Percentiles rank a stretch among this genome's conserved stretches.
Conservation (phyloP, 306 rosid species). For the Rosa persica region DNA sequence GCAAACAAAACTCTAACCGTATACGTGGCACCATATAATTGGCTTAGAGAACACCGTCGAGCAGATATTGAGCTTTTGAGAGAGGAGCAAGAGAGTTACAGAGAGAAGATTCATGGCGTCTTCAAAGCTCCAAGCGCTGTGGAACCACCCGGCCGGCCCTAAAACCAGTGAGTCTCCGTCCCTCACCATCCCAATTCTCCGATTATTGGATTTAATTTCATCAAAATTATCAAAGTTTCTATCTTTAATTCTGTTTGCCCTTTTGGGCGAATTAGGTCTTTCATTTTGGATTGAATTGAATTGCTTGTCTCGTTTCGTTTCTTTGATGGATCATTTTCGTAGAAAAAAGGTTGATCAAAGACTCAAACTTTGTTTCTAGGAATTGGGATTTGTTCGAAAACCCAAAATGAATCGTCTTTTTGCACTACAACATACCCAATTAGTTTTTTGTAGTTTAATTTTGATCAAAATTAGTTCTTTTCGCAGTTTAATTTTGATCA, state of each 20-base stretch:
- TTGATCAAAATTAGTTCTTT: background rate
- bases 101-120: slow-evolving; percentile 58
- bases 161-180: slow-evolving; percentile 76
- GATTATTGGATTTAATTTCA: background rate
- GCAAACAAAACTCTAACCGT: background rate
- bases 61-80: background rate
- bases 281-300: background rate
- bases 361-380: background rate
- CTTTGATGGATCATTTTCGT: background rate
- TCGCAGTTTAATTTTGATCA: background rate
- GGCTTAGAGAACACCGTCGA: background rate
- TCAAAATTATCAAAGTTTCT: background rate
- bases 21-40: background rate
- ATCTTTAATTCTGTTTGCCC: background rate
- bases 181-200: background rate
- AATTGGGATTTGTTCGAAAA: background rate
- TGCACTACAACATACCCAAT: background rate
- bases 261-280: background rate
- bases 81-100: background rate
- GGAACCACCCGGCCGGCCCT: slow-evolving; percentile 99
- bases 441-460: background rate
- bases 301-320: background rate
- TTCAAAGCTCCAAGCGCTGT: slow-evolving; percentile 84
- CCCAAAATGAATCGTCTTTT: background rate
- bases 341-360: background rate